Evolutionary conservation across 2,329 filamentous ascomycete species (phyloP).

Genomic region (Calonectria henricotiae): DNA sequence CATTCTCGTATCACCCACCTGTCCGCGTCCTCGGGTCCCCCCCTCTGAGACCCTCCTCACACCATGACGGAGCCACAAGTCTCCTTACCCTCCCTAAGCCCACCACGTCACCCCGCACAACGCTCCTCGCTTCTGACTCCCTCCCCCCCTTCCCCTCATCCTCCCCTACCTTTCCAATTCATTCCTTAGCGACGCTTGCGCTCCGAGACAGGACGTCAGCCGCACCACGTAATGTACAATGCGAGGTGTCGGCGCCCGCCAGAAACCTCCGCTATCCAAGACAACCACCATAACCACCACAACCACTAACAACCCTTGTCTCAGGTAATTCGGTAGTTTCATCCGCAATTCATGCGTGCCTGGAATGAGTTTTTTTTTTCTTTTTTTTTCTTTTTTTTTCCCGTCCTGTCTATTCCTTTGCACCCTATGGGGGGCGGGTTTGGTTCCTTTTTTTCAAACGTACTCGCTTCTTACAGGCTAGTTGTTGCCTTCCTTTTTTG

Average conservation of each 20-base stretch:
- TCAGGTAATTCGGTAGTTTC: slow-evolving; percentile 4
- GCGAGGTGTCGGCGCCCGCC: not conserved
- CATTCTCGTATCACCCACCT: slow-evolving; percentile 16
- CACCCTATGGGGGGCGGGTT: no score
- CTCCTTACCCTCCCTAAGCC: slow-evolving; percentile 21
- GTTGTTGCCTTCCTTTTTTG: not conserved
- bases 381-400: not conserved
- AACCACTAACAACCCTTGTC: not conserved
- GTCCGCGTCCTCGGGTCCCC: slow-evolving; percentile 21
- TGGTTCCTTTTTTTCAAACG: not conserved
- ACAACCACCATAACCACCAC: not conserved
- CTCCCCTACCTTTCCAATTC: not conserved
- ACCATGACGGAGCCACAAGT: slow-evolving; percentile 15
- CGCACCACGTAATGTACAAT: not conserved
- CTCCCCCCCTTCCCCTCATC: no score
- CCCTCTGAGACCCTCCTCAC: slow-evolving; percentile 28
- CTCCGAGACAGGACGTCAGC: slow-evolving; percentile 29
- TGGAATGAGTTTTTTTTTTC: not conserved
- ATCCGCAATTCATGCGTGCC: not conserved
- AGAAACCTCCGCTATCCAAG: not conserved
- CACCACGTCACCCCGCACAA: slow-evolving; percentile 30
- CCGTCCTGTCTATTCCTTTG: not conserved
- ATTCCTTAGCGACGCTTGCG: not conserved
- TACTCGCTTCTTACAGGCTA: not conserved
- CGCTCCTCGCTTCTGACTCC: not conserved